Conservation (phyloP, 805 yeast genomes). For the Myxozyma neotropica region DNA sequence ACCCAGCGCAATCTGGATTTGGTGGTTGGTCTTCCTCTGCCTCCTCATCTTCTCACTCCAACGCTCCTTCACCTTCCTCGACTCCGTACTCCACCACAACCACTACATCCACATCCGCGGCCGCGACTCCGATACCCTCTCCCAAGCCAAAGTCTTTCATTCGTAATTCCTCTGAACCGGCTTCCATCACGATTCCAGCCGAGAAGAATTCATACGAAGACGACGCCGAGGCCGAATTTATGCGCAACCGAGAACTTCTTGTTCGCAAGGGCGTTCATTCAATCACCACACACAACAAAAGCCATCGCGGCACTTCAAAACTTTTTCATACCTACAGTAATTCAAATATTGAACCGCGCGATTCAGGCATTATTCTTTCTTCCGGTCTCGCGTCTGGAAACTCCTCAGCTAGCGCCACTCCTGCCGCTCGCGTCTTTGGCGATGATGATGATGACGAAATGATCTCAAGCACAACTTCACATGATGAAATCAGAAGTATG, state of each 20-base stretch:
- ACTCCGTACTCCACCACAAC: not conserved
- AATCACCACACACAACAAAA: not conserved
- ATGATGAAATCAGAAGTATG: conserved; percentile 22
- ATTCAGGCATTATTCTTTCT: conserved; percentile 10
- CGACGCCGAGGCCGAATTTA: conserved; percentile 27
- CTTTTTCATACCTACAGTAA: not conserved
- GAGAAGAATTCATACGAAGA: conserved; percentile 32
- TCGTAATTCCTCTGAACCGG: conserved; percentile 23
- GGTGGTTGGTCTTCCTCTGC: not conserved
- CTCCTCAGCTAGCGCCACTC: conserved; percentile 2
- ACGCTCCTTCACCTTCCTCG: conserved; percentile 1
- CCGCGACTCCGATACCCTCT: conserved; percentile 14
- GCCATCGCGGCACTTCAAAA: not conserved
- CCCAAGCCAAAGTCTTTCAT: not conserved
- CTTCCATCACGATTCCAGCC: conserved; percentile 31
- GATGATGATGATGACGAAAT: conserved; percentile 31
- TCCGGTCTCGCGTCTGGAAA: conserved; percentile 3
- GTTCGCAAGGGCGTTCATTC: conserved; percentile 20
- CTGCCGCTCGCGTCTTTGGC: conserved; percentile 1
- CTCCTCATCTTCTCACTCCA: conserved; percentile 1
- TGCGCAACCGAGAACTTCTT: conserved; percentile 23
- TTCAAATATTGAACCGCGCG: not conserved
- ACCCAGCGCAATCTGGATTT: too few relatives aligned
- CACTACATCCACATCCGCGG: conserved; percentile 12
- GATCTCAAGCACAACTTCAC: conserved; percentile 23